Conservation (phyloP, 805 yeast genomes). For the Candida quercuum region DNA sequence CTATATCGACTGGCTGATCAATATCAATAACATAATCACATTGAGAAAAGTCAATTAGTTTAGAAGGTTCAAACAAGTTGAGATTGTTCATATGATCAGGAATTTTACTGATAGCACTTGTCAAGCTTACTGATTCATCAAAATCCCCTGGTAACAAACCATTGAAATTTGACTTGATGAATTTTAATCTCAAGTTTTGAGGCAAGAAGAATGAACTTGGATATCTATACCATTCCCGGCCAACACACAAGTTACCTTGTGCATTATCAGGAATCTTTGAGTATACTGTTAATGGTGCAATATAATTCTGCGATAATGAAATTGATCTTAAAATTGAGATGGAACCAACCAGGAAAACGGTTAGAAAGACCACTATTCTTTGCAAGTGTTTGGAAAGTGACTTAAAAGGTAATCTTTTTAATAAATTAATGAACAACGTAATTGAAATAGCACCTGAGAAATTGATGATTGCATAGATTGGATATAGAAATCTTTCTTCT, state of each 20-base stretch:
- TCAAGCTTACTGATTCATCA: constrained; percentile 35
- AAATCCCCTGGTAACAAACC: constrained; percentile 91
- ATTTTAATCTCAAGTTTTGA: constrained; percentile 54
- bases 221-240: constrained; percentile 91
- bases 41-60: constrained; percentile 39
- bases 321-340: constrained; percentile 47
- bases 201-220: constrained; percentile 85
- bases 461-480: constrained; percentile 67
- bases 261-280: constrained; percentile 31
- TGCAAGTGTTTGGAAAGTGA: background rate
- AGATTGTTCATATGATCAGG: constrained; percentile 73
- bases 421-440: constrained; percentile 14
- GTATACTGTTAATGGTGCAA: constrained; percentile 66
- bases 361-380: background rate
- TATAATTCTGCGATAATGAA: constrained; percentile 60
- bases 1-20: constrained; percentile 38
- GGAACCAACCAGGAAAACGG: constrained; percentile 12
- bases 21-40: constrained; percentile 77
- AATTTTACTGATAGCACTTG: constrained; percentile 35
- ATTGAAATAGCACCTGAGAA: constrained; percentile 54
- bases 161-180: constrained; percentile 72
- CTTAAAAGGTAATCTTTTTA: too few relatives aligned
- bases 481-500: constrained; percentile 88
- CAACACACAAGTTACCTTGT: constrained; percentile 67
- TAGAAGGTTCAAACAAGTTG: constrained; percentile 59